phyloP scores from a whole-genome alignment of 192 early-diverging fungal species.

The Gryganskiella cystojenkinii region DNA sequence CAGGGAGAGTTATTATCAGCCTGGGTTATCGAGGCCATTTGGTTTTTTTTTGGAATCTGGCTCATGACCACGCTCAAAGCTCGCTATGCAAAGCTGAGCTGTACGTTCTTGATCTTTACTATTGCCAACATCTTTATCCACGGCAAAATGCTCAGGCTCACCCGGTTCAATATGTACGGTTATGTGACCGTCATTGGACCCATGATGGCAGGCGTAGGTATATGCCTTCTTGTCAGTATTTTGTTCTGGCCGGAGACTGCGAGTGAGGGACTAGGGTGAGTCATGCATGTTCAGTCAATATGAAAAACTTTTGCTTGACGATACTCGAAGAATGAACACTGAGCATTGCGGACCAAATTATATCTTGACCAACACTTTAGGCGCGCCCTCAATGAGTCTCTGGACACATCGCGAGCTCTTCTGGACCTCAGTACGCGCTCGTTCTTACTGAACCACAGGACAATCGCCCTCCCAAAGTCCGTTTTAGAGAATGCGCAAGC shows the following conservation, averaged over 20 bases:
- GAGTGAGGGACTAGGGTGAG: slow-evolving; percentile 53
- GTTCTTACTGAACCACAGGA: slow-evolving; percentile 13
- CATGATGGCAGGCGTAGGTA: slow-evolving; percentile 41
- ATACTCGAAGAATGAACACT: too few relatives aligned
- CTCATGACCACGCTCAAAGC: slow-evolving; percentile 41
- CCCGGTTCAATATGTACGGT: not conserved
- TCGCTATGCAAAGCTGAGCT: slow-evolving; percentile 48
- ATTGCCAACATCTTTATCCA: slow-evolving; percentile 52
- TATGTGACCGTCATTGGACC: slow-evolving; percentile 26
- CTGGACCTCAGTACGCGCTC: slow-evolving; percentile 16
- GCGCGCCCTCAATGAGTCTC: slow-evolving; percentile 9
- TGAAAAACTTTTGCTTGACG: not conserved
- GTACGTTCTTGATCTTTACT: slow-evolving; percentile 54
- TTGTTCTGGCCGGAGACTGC: slow-evolving; percentile 57
- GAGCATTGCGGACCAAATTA: too few relatives aligned
- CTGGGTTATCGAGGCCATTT: slow-evolving; percentile 25
- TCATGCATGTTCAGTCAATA: not conserved
- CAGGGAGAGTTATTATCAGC: slow-evolving; percentile 4
- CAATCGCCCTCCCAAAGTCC: slow-evolving; percentile 14
- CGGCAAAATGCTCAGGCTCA: not conserved
- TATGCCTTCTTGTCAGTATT: slow-evolving; percentile 46
- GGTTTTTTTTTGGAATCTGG: slow-evolving; percentile 52
- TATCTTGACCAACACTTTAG: too few relatives aligned
- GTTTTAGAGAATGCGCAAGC: slow-evolving; percentile 4
- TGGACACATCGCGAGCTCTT: slow-evolving; percentile 15